Percentiles rank a stretch among this genome's conserved stretches.
phyloP scores from a whole-genome alignment of 306 rosid genomes.

The Malus fusca region DNA sequence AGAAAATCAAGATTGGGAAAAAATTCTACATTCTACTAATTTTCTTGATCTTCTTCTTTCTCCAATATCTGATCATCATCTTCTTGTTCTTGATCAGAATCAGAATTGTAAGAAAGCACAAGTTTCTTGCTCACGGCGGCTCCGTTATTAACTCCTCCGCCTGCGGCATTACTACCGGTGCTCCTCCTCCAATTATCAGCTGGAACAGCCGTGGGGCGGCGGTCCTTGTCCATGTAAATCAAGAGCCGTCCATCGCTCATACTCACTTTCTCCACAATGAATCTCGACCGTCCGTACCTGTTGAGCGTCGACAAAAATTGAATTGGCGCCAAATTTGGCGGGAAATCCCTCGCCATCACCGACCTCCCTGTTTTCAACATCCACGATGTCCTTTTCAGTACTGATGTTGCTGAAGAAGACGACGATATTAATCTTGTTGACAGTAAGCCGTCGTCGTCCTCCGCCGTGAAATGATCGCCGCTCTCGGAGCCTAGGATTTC shows the following conservation, averaged over 20 bases:
- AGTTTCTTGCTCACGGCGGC: background rate
- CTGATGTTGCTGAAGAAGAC: background rate
- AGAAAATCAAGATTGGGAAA: too few relatives aligned
- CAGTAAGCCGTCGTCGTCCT: background rate
- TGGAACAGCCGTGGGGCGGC: background rate
- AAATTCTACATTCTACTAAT: background rate
- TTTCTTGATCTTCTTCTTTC: background rate
- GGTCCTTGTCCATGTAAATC: background rate
- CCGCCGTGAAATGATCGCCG: background rate
- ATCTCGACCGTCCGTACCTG: conserved; percentile 16
- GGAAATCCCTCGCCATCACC: background rate
- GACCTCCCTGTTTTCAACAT: background rate
- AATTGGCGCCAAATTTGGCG: background rate
- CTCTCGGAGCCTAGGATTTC: conserved; percentile 3
- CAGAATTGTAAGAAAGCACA: background rate
- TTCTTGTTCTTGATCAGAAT: background rate
- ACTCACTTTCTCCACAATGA: conserved; percentile 2
- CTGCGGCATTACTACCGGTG: background rate
- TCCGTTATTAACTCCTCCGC: too few relatives aligned
- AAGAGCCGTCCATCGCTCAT: conserved; percentile 4
- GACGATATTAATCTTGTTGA: background rate
- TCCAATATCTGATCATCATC: background rate
- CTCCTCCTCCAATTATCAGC: background rate
- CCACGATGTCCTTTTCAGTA: background rate
- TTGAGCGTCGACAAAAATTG: background rate